Base-by-base conservation (phyloP, 1,139 yeast genomes). In the Meyerozyma smithsonii region DNA sequence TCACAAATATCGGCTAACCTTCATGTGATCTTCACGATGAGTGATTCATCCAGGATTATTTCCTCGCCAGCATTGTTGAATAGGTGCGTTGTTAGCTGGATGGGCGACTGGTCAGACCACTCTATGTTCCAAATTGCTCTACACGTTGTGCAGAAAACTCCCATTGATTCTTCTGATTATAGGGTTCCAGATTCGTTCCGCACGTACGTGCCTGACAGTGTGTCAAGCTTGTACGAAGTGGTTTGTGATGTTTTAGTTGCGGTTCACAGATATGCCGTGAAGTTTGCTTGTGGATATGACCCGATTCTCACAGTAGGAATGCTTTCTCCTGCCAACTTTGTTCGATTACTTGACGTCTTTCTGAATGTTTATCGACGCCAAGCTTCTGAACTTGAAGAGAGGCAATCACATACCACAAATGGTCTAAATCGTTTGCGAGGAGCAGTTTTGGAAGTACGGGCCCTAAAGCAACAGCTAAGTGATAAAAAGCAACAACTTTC, bases 41-140 rank as follows among this genome's bases (percentile, higher is more conserved):
- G 79, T 44, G 83, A 82, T 10, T 74, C 82, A 3, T 61, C 61
- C 1, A 52, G 63, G 1, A 72, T 81, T 3, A 71, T 84, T 5
- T 72, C 90, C 0, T 90, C 97, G 0, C 96, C 97, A 0, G 97
- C 98, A 0, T 64, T 92, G 30, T 84, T 88, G 61, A 92, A 92
- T 54, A 70, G 98, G 53, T 92, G 97, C 65, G 95, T 88, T 4
- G 62, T 90, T 32, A 80, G 83, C 54, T 88, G 95, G 90, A 81
- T 88, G 83, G 96, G 96, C 3, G 79, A 80, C 42, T 90, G 97
- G 97, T 69, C 82, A 0, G 50, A 55, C 7, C 46, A 50, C 0
- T 65, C 89, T 0, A 58, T 83, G 39, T 49, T 50, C 14, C 78
- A 77, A 39, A 77, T 88, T 32, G 79, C 79, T 0, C 41, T 53